Conservation (phyloP, 2,329 filamentous ascomycete genomes). For the Rhexocercosporidium sp. region DNA sequence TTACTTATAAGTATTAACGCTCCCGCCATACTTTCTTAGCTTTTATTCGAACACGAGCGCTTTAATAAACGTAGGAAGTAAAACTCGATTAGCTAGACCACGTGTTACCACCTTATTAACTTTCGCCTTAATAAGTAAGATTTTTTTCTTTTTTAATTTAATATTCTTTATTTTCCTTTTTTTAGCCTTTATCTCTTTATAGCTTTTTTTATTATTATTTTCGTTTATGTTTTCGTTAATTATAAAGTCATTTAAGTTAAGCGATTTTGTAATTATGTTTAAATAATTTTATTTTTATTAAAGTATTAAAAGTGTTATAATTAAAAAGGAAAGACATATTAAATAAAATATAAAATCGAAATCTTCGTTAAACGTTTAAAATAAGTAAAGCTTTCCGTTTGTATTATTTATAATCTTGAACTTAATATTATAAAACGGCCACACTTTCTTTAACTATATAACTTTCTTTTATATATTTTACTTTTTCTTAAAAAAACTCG, state of each 20-base stretch:
- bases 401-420: background rate
- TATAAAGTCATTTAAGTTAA: background rate
- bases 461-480: background rate
- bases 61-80: conserved; percentile 3
- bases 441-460: background rate
- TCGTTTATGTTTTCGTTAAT: background rate
- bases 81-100: background rate
- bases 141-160: background rate
- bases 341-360: background rate
- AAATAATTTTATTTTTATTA: background rate
- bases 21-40: background rate
- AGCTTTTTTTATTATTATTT: background rate
- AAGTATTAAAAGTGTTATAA: background rate
- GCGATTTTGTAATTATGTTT: background rate
- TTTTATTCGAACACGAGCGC: background rate
- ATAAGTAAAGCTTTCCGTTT: background rate
- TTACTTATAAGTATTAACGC: background rate
- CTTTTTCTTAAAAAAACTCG: background rate
- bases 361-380: background rate
- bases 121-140: background rate
- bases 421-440: conserved; percentile 5
- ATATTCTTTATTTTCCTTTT: conserved; percentile 9
- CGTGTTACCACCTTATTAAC: background rate
- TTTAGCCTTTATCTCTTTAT: background rate
- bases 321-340: background rate